Conservation (phyloP, 2,329 filamentous ascomycete genomes). For the Calonectria naviculata region DNA sequence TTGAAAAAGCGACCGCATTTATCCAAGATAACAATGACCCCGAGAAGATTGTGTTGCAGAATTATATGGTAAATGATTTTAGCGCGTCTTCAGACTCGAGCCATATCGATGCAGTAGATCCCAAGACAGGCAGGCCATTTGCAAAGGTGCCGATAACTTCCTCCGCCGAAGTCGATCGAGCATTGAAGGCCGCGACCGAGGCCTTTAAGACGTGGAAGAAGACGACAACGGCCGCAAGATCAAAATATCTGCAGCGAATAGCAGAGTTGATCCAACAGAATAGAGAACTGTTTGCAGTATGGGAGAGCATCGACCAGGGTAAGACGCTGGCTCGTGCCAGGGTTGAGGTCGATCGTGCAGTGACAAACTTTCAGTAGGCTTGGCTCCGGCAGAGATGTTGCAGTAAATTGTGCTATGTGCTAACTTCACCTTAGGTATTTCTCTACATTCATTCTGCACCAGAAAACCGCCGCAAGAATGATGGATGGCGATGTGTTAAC, state of each 20-base stretch:
- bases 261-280: background rate
- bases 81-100: background rate
- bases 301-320: background rate
- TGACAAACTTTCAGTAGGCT: background rate
- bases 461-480: background rate
- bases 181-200: background rate
- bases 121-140: background rate
- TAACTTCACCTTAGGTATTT: background rate
- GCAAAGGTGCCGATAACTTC: constrained; percentile 3
- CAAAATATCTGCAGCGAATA: background rate
- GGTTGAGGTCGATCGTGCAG: background rate
- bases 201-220: constrained; percentile 2
- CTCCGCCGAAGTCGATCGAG: background rate
- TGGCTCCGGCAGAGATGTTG: background rate
- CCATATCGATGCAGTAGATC: background rate
- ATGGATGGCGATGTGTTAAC: background rate
- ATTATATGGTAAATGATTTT: background rate
- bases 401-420: no score
- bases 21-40: background rate
- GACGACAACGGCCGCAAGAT: background rate
- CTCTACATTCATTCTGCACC: background rate
- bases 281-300: background rate
- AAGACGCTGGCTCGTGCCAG: background rate
- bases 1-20: background rate
- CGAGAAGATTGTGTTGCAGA: background rate